Evolutionary conservation across 805 yeast genomes (phyloP).

Genomic region (Ogataea pini): DNA sequence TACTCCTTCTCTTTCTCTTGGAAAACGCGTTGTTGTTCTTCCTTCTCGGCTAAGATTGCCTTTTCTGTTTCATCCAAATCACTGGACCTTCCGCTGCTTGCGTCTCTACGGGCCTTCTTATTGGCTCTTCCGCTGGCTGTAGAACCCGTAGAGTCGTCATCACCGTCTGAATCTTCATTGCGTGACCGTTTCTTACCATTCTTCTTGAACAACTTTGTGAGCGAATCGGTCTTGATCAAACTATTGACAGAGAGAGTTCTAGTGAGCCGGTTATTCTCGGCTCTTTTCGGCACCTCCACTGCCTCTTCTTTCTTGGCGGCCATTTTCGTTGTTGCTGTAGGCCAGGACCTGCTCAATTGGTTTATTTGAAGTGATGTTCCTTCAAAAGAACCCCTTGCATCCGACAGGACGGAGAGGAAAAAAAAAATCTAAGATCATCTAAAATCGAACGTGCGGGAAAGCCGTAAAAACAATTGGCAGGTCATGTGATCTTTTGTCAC

Average conservation of each 20-base stretch:
- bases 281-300: constrained; percentile 5
- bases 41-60: constrained; percentile 14
- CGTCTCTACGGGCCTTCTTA: constrained; percentile 3
- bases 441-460: background rate
- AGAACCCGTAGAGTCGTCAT: background rate
- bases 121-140: background rate
- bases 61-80: constrained; percentile 19
- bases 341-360: background rate
- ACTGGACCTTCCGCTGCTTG: background rate
- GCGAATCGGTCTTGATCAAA: constrained; percentile 24
- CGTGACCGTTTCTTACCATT: constrained; percentile 17
- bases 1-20: constrained; percentile 53
- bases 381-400: background rate
- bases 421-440: constrained; percentile 1
- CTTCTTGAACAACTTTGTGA: constrained; percentile 26
- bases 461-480: background rate
- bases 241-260: constrained; percentile 21
- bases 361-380: background rate
- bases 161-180: constrained; percentile 17
- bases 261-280: constrained; percentile 11
- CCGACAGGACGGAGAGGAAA: background rate
- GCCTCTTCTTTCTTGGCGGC: constrained; percentile 7
- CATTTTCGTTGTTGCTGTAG: background rate
- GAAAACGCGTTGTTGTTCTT: constrained; percentile 24
- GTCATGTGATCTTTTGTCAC: background rate